Evolutionary conservation across 805 yeast species (phyloP).

Genomic region (Cyberlindnera veronae): DNA sequence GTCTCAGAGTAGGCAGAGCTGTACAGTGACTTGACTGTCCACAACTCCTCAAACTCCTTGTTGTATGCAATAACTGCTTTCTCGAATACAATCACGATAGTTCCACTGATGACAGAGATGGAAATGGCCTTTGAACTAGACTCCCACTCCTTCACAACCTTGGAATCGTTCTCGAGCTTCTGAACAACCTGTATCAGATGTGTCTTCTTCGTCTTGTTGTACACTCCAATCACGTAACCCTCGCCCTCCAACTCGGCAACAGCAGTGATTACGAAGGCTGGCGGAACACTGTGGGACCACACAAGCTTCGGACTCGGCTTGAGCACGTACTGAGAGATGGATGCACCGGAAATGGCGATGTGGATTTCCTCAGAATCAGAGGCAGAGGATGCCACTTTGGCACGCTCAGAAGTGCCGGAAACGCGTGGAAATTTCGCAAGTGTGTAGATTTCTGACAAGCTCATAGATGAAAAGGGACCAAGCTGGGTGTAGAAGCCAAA

Average conservation of each 20-base stretch:
- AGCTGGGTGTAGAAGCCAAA: no score
- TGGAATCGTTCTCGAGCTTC: constrained; percentile 23
- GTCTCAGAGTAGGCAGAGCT: constrained; percentile 13
- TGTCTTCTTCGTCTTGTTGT: constrained; percentile 19
- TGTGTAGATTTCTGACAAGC: constrained; percentile 23
- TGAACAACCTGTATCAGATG: constrained; percentile 19
- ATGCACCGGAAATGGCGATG: constrained; percentile 29
- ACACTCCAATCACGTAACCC: constrained; percentile 17
- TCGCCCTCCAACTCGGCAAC: constrained; percentile 12
- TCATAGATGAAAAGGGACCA: constrained; percentile 14
- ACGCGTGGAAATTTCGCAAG: constrained; percentile 27
- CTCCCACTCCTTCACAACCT: constrained; percentile 18
- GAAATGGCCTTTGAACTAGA: constrained; percentile 12
- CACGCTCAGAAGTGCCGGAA: constrained; percentile 18
- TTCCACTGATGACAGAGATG: constrained; percentile 2
- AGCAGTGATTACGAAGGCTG: constrained; percentile 36
- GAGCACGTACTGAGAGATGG: constrained; percentile 35
- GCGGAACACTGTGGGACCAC: constrained; percentile 51
- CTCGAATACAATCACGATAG: constrained; percentile 15
- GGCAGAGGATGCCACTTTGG: constrained; percentile 10
- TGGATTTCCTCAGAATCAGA: constrained; percentile 20
- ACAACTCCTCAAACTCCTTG: constrained; percentile 6
- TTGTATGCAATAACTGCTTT: constrained; percentile 8
- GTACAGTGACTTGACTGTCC: constrained; percentile 20
- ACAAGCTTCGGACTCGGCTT: constrained; percentile 50